Percentiles rank a stretch among this genome's conserved stretches.
Conservation (phyloP, 1,139 yeast genomes). For the Blastobotrys serpentis region DNA sequence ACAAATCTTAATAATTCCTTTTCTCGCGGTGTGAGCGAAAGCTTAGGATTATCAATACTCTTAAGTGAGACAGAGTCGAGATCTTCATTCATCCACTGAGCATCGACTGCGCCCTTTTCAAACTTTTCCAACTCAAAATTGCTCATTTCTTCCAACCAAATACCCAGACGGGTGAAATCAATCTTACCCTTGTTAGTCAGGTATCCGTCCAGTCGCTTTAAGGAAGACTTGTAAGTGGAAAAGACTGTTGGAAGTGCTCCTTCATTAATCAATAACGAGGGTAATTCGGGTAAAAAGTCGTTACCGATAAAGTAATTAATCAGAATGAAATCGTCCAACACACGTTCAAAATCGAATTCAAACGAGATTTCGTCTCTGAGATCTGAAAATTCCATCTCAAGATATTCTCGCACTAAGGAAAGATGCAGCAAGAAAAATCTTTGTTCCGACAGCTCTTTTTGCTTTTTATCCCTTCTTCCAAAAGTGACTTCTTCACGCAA, state of each 20-base stretch:
- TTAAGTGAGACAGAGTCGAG: conserved; percentile 77
- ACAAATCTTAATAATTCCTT: conserved; percentile 40
- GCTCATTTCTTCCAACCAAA: conserved; percentile 82
- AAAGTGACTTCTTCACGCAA: conserved; percentile 94
- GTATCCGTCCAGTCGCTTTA: conserved; percentile 77
- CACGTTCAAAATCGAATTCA: conserved; percentile 81
- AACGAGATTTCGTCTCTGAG: conserved; percentile 59
- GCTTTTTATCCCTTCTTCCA: conserved; percentile 57
- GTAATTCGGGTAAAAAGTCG: conserved; percentile 97
- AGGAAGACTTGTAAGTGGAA: conserved; percentile 80
- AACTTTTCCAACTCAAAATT: conserved; percentile 57
- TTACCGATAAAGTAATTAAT: conserved; percentile 95
- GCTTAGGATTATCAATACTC: conserved; percentile 45
- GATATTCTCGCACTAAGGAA: conserved; percentile 83
- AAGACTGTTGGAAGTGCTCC: conserved; percentile 93
- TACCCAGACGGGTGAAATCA: conserved; percentile 64
- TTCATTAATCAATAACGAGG: conserved; percentile 87
- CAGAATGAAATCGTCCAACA: conserved; percentile 88
- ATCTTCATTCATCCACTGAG: conserved; percentile 87
- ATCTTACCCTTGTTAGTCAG: conserved; percentile 81
- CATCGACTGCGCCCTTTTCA: conserved; percentile 70
- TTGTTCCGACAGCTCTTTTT: conserved; percentile 65
- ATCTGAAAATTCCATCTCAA: conserved; percentile 80
- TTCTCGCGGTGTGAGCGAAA: conserved; percentile 69
- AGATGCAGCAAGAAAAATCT: conserved; percentile 80